Percentiles rank a stretch among this genome's conserved stretches.
Evolutionary conservation across 495 filamentous ascomycete genomes (phyloP).

Genomic region (Baudoinia panamericana): DNA sequence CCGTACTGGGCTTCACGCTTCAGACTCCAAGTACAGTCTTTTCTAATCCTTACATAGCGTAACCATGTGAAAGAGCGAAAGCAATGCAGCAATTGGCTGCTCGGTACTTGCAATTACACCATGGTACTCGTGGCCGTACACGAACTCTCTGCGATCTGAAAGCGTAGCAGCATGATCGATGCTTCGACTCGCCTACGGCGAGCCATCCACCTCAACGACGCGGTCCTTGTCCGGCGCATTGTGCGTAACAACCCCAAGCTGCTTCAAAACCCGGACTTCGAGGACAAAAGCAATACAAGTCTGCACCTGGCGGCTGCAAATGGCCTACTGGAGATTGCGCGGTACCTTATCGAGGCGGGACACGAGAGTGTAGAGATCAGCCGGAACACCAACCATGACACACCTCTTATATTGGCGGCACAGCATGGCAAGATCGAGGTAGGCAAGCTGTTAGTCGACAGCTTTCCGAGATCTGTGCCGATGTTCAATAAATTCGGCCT

Average conservation of each 20-base stretch:
- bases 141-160: too few relatives aligned
- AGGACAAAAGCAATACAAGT: constrained; percentile 50
- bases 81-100: too few relatives aligned
- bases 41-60: too few relatives aligned
- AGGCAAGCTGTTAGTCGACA: constrained; percentile 43
- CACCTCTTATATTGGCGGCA: constrained; percentile 45
- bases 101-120: too few relatives aligned
- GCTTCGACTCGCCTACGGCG: constrained; percentile 30
- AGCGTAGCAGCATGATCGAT: constrained; percentile 32
- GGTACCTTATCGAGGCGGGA: constrained; percentile 33
- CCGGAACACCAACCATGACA: constrained; percentile 58
- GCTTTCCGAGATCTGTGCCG: constrained; percentile 26
- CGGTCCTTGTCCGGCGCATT: constrained; percentile 58
- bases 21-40: too few relatives aligned
- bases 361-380: constrained; percentile 41
- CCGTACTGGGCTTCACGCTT: too few relatives aligned
- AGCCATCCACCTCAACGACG: constrained; percentile 59
- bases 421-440: constrained; percentile 44
- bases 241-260: constrained; percentile 51
- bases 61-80: too few relatives aligned
- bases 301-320: constrained; percentile 62
- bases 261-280: constrained; percentile 60
- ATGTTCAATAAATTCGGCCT: constrained; percentile 29
- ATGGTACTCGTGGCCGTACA: too few relatives aligned
- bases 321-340: constrained; percentile 50